A percentile compares a stretch with the other conserved stretches of the same genome.
Conservation (phyloP, 192 early-diverging fungal genomes). For the Pecoramyces ruminantium region DNA sequence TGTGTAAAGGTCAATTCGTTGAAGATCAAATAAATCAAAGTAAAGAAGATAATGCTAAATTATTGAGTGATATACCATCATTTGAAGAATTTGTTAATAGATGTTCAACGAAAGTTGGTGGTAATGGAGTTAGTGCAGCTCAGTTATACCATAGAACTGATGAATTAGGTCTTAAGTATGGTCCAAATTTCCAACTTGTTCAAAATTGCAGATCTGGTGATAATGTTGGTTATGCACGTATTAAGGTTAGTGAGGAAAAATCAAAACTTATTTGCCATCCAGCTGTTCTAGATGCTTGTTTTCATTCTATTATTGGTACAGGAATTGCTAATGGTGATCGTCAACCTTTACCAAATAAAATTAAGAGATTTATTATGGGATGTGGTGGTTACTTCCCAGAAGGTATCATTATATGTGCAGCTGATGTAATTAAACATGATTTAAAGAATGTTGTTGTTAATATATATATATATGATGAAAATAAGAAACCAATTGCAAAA, state of each 20-base stretch:
- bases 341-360: neutral
- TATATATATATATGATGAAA: neutral
- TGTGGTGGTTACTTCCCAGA: neutral
- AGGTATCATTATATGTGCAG: neutral
- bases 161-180: neutral
- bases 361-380: neutral
- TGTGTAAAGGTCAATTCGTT: neutral
- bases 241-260: neutral
- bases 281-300: neutral
- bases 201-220: neutral
- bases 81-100: neutral
- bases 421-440: neutral
- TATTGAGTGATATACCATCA: neutral
- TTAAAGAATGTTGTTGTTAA: neutral
- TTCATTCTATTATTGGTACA: neutral
- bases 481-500: neutral
- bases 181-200: neutral
- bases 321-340: neutral
- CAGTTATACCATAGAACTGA: neutral
- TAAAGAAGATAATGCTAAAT: neutral
- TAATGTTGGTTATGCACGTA: neutral
- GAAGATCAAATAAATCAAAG: neutral
- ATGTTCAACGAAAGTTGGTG: neutral
- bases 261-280: neutral
- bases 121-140: neutral